phyloP scores from a whole-genome alignment of 2,329 filamentous ascomycete species.

The Pseudogymnoascus sp. region DNA sequence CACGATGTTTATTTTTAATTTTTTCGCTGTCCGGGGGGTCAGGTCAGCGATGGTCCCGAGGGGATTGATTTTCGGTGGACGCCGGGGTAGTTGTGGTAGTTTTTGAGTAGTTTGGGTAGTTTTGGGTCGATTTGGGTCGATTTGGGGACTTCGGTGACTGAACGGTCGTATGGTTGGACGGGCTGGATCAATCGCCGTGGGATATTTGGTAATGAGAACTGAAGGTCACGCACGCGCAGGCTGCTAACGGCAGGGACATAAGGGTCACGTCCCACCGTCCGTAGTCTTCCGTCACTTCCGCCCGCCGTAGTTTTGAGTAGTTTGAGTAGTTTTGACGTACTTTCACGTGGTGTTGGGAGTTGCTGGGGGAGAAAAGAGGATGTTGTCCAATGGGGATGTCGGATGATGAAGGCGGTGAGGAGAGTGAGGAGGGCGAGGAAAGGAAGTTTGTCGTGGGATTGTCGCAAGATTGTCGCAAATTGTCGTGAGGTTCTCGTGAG shows the following conservation, averaged over 20 bases:
- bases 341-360: too few species aligned
- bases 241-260: not conserved
- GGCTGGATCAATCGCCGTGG: not conserved
- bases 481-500: not conserved
- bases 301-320: not conserved
- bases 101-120: not conserved
- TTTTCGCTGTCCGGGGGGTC: not conserved
- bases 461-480: not conserved
- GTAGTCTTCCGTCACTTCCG: not conserved
- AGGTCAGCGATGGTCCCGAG: not conserved
- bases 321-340: not conserved
- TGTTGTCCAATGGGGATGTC: not conserved
- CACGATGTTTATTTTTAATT: not conserved
- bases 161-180: not conserved
- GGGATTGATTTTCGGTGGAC: not conserved
- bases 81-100: not conserved
- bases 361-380: too few species aligned
- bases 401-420: not conserved
- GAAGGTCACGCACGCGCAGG: not conserved
- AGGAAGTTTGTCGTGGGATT: not conserved
- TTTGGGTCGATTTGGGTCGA: too few species aligned
- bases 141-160: not conserved
- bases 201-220: not conserved
- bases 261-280: not conserved
- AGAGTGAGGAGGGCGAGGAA: not conserved